Percentiles rank a stretch among this genome's conserved stretches.
phyloP scores from a whole-genome alignment of 495 filamentous ascomycete genomes.

The Penicillium lagena region DNA sequence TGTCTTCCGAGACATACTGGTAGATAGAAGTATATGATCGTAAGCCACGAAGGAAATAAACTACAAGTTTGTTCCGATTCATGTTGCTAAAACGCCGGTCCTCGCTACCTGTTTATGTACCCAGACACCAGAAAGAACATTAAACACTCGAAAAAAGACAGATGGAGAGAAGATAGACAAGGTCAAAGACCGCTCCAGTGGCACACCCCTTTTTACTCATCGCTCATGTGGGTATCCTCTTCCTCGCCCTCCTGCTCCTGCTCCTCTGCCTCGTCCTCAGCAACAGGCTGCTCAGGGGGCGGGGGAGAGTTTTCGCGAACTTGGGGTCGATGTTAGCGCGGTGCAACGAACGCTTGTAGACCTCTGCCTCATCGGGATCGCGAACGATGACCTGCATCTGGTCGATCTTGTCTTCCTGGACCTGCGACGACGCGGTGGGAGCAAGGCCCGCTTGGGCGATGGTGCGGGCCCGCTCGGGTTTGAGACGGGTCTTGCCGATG shows the following conservation, averaged over 20 bases:
- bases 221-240: slow-evolving; percentile 19
- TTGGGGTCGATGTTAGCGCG: slow-evolving; percentile 39
- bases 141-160: too few relatives aligned
- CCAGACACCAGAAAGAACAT: too few relatives aligned
- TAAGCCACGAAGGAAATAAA: too few relatives aligned
- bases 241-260: slow-evolving; percentile 12
- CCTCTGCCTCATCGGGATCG: slow-evolving; percentile 48
- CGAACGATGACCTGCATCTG: slow-evolving; percentile 47
- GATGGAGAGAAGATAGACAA: too few relatives aligned
- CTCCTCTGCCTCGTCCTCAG: slow-evolving; percentile 11
- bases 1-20: too few relatives aligned
- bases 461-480: slow-evolving; percentile 49
- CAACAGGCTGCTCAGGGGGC: slow-evolving; percentile 23
- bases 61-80: too few relatives aligned
- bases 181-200: too few relatives aligned
- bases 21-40: too few relatives aligned
- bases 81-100: too few relatives aligned
- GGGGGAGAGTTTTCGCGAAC: slow-evolving; percentile 30
- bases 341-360: slow-evolving; percentile 40
- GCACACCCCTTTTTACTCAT: slow-evolving; percentile 2
- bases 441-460: slow-evolving; percentile 41
- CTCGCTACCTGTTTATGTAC: too few relatives aligned
- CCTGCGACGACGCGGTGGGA: slow-evolving; percentile 25
- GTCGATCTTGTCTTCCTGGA: slow-evolving; percentile 44
- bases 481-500: slow-evolving; percentile 57